Base-by-base conservation (phyloP, 345 rosid genomes). In the Brassica nigra region DNA sequence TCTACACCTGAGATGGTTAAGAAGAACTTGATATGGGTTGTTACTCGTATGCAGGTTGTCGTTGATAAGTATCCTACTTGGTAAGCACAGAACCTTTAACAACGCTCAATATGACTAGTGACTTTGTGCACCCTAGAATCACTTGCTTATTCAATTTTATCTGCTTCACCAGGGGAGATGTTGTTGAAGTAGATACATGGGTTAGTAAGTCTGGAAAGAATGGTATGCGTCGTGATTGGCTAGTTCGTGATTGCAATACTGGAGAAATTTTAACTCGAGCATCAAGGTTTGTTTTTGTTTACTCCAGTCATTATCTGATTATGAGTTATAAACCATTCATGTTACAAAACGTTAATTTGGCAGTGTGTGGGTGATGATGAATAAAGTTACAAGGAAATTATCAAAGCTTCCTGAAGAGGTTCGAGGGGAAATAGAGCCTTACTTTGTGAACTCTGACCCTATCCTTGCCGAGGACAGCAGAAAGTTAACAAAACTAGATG, bases 291-390 rank as follows among this genome's bases (percentile, higher is more conserved):
- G 44, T 39, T 73, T 20, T 77, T 15, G 70, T 74, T 57, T 42
- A 57, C 33, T 71, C 30, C 2, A 39, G 4, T 6, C 30, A 29
- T 34, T 15, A 59, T 67, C 27, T 73, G 57, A 55, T 44, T 15
- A 29, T 33, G 63, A 66, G 73, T 66, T 14, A 14, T 76, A 68
- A 68, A 68, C n/a, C 62, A 18, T 18, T 18, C 18, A 18, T 18
- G 52, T 52, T 30, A 27, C 28, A 6, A 31, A 74, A 36, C 20
- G 34, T 74, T 59, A 0, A 44, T 62, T 64, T 71, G 79, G 85
- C 90, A 93, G 99, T 84, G 88, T 93, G 57, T 96, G 98, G 97
- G 98, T 96, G 83, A 90, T 93, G 99, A 93, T 96, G 98, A 96
- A 96, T 90, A 96, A 93, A 87, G 73, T 86, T 74, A 96, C 98